Base-by-base conservation (phyloP, 306 rosid genomes). In the Hippophae gyantsensis region DNA sequence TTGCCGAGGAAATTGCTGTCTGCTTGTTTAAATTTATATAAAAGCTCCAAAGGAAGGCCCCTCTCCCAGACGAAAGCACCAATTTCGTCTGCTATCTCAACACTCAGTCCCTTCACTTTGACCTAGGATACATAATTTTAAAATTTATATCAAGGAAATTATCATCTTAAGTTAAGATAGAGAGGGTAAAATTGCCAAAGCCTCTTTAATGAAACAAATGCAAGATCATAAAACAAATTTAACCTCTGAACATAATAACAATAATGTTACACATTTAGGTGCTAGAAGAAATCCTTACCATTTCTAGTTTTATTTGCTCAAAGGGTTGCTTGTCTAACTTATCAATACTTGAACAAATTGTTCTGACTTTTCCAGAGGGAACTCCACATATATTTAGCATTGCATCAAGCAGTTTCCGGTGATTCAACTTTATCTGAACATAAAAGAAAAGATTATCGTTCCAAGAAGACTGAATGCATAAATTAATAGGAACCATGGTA, bases 301-400 rank as follows among this genome's bases (percentile, higher is more conserved):
- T 85, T 82, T 92, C 99, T 58, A 71, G 84, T 62, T 75, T 84
- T 55, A 88, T 86, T 72, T 88, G 85, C 54, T 88, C 81, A 61
- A 92, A 92, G 14, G 90, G 58, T 70, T 88, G 99, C 70, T 92
- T 92, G 80, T 92, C 96, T 57, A 85, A 80, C 71, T 92, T 88
- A 84, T 92, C 99, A 47, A 92, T 84, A 70, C 90, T 92, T 55
- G 99, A 86, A 69, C 96, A 92, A 67, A 92, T 92, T 62, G 99
- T 88, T 76, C 99, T 88, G 66, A 92, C 88, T 74, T 92, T 88
- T 61, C 84, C 84, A 10, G 90, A 74, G 25, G 88, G 99, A 51
- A 92, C 97, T 56, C 99, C 95, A 77, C 96, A 88, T 61, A 88
- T 82, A 70, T 82, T 85, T 79, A 92, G 78, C 99, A 88, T 88